Percentiles rank a stretch among this genome's conserved stretches.
Evolutionary conservation across 495 filamentous ascomycete genomes (phyloP).

Genomic region (Podospora pseudopauciseta): DNA sequence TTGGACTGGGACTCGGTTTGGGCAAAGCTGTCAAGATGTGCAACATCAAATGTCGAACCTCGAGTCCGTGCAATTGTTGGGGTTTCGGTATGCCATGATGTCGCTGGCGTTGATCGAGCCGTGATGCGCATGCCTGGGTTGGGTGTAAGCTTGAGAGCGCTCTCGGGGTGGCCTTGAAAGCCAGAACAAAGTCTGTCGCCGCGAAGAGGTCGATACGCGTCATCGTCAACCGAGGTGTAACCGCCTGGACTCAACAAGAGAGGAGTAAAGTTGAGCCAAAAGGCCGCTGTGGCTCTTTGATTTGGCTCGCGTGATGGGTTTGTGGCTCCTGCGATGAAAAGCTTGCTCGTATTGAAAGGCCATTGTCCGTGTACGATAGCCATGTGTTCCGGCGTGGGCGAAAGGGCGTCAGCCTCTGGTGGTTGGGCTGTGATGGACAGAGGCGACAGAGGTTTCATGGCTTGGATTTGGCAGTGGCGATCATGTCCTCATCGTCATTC

Average conservation of each 20-base stretch:
- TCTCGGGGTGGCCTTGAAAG: background rate
- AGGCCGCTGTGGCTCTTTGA: background rate
- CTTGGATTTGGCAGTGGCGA: conserved; percentile 8
- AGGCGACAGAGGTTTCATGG: background rate
- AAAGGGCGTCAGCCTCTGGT: background rate
- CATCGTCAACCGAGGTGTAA: background rate
- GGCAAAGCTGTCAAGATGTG: background rate
- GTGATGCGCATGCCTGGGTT: background rate
- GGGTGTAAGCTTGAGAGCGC: background rate
- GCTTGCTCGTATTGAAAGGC: background rate
- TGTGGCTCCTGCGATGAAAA: background rate
- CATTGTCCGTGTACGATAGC: background rate
- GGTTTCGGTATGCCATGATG: background rate
- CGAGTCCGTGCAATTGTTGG: background rate
- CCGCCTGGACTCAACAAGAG: background rate
- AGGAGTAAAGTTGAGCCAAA: background rate
- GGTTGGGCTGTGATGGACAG: background rate
- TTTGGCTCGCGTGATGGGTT: background rate
- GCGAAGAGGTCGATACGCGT: background rate
- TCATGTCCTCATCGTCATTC: background rate
- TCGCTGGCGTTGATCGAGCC: background rate
- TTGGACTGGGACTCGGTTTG: background rate
- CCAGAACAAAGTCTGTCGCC: background rate
- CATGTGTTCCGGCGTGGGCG: background rate
- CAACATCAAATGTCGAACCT: background rate